These are phyloP conservation scores for Melastoma malabathricum DNA, from an alignment of 345 rosid genomes.

Conservation along the genomic window DNA sequence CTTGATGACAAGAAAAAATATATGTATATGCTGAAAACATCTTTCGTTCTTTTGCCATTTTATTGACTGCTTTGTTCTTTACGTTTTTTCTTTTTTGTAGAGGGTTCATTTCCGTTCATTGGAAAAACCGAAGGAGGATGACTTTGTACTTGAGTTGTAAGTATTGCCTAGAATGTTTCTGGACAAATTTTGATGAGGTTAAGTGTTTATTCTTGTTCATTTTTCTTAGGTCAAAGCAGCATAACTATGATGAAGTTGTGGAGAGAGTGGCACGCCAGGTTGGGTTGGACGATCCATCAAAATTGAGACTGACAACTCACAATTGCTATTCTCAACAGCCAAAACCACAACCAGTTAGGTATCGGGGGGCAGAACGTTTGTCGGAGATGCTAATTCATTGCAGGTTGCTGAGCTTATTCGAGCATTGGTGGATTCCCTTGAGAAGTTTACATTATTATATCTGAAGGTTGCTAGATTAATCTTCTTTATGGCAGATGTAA, in stretches of 20 bases:
- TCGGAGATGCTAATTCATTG: conserved; percentile 87
- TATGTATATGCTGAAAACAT: no score
- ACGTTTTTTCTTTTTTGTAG: conserved; percentile 22
- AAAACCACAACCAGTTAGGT: conserved; percentile 86
- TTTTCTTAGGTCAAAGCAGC: conserved; percentile 62
- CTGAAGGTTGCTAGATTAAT: conserved; percentile 4
- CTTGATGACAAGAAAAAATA: no score
- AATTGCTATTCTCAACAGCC: conserved; percentile 99
- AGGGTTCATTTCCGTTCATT: conserved; percentile 76
- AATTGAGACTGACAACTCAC: conserved; percentile 89
- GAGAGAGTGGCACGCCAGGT: conserved; percentile 71
- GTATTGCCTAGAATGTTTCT: conserved; percentile 13
- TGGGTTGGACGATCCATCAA: conserved; percentile 81
- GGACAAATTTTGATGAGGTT: no score
- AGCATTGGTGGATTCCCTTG: no score
- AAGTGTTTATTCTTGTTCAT: no score
- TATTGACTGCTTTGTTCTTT: conserved; percentile 7
- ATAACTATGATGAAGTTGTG: conserved; percentile 82
- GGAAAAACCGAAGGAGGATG: conserved; percentile 89
- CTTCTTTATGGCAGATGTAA: conserved; percentile 48
- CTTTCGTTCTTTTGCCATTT: no score
- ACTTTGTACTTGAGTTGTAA: conserved; percentile 78
- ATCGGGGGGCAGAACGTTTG: conserved; percentile 76
- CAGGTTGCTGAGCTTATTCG: no score
- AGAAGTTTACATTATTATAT: not conserved